Evolutionary conservation across 106 monocot genomes (phyloP).

Genomic region (Vanilla planifolia): DNA sequence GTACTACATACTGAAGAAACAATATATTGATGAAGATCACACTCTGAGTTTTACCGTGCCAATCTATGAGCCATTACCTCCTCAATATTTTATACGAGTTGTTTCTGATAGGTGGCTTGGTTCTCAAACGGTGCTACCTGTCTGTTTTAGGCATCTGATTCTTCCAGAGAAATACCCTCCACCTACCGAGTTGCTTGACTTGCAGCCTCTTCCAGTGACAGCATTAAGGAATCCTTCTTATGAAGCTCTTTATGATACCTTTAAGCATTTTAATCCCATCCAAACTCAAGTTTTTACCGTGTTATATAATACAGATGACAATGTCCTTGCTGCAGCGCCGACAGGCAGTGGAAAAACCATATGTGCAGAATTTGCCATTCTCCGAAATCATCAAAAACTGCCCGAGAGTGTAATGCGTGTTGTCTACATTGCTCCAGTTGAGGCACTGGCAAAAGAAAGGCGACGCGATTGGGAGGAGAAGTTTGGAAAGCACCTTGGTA

Average conservation of each 20-base stretch:
- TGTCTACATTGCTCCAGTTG: conserved; percentile 77
- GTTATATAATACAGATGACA: conserved; percentile 89
- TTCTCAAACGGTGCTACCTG: conserved; percentile 86
- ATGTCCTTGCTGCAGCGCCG: conserved; percentile 94
- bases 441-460: conserved; percentile 95
- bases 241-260: conserved; percentile 77
- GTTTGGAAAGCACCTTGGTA: conserved; percentile 44
- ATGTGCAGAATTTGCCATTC: conserved; percentile 95
- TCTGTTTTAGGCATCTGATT: conserved; percentile 84
- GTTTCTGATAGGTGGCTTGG: conserved; percentile 97
- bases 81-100: conserved; percentile 94
- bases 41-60: conserved; percentile 89
- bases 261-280: conserved; percentile 98
- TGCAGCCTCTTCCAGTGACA: conserved; percentile 90
- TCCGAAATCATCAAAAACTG: conserved; percentile 76
- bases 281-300: conserved; percentile 98
- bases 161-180: conserved; percentile 97
- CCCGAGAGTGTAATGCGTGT: conserved; percentile 62
- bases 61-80: conserved; percentile 91
- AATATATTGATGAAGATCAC: conserved; percentile 94
- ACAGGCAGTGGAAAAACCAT: conserved; percentile 99
- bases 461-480: conserved; percentile 72
- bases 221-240: conserved; percentile 79
- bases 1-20: conserved; percentile 95
- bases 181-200: conserved; percentile 85